phyloP scores from a whole-genome alignment of 2,329 filamentous ascomycete species.

The Trichoderma simmonsii region DNA sequence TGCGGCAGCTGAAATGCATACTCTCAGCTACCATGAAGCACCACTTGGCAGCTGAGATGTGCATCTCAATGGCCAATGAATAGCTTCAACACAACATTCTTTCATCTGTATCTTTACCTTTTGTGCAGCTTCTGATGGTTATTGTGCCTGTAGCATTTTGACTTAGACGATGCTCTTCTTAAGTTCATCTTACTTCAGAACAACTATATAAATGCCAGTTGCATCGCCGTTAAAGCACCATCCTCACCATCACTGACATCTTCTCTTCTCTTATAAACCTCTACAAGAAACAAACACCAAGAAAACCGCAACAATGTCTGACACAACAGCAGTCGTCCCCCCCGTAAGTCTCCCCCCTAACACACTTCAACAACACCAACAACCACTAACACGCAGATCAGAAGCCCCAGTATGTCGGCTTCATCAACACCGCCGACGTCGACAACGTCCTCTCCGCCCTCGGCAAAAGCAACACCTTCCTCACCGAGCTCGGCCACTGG shows the following conservation, averaged over 20 bases:
- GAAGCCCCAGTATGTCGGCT: not conserved
- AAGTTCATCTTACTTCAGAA: not conserved
- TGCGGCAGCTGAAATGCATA: not conserved
- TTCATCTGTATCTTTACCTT: not conserved
- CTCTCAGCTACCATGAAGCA: not conserved
- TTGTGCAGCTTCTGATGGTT: not conserved
- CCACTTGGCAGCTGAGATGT: not conserved
- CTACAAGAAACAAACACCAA: not conserved
- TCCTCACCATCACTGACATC: not conserved
- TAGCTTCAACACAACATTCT: not conserved
- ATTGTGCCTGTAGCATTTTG: not conserved
- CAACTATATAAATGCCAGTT: not conserved
- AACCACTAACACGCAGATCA: not conserved
- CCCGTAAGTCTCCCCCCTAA: not conserved
- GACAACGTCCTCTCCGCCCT: not conserved
- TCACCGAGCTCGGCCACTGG: not conserved
- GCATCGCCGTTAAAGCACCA: not conserved
- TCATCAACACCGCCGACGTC: not conserved
- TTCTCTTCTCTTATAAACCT: not conserved
- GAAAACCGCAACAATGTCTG: not conserved
- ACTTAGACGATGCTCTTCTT: not conserved
- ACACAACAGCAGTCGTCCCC: not conserved
- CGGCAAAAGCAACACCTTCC: not conserved
- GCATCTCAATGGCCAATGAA: not conserved
- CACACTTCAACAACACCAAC: not conserved